phyloP scores from a whole-genome alignment of 805 yeast genomes.

The Candida qinlingensis region DNA sequence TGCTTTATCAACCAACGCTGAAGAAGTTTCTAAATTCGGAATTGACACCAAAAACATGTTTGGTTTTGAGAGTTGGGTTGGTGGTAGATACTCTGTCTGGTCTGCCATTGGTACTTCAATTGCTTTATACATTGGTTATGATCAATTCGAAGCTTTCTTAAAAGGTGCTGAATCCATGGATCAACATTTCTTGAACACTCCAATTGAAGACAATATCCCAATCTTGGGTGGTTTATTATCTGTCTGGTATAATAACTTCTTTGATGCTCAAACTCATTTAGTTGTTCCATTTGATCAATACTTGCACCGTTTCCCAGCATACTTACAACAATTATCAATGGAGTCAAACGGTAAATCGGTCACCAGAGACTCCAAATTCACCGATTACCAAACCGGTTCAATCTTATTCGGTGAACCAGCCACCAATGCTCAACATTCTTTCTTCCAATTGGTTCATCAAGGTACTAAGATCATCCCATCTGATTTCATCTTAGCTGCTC shows the following conservation, averaged over 20 bases:
- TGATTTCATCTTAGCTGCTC: slow-evolving; percentile 94
- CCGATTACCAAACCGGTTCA: slow-evolving; percentile 93
- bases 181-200: slow-evolving; percentile 78
- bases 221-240: slow-evolving; percentile 87
- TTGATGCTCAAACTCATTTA: slow-evolving; percentile 95
- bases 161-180: slow-evolving; percentile 98
- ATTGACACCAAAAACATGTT: slow-evolving; percentile 98
- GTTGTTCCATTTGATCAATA: slow-evolving; percentile 99
- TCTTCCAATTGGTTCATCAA: slow-evolving; percentile 99
- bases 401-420: slow-evolving; percentile 98
- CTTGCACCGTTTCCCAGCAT: slow-evolving; percentile 98
- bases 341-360: slow-evolving; percentile 99
- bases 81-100: slow-evolving; percentile 99
- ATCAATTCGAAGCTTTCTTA: slow-evolving; percentile 85
- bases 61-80: slow-evolving; percentile 98
- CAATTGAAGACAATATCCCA: slow-evolving; percentile 89
- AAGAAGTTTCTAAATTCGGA: slow-evolving; percentile 90
- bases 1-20: slow-evolving; percentile 90
- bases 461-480: slow-evolving; percentile 97
- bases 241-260: slow-evolving; percentile 98
- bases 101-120: slow-evolving; percentile 96
- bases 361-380: slow-evolving; percentile 84
- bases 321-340: slow-evolving; percentile 97
- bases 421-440: slow-evolving; percentile 97
- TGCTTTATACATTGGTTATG: slow-evolving; percentile 91